These are phyloP conservation scores for Centella asiatica DNA, from an alignment of 129 eudicot genomes.

Conservation along the genomic window DNA sequence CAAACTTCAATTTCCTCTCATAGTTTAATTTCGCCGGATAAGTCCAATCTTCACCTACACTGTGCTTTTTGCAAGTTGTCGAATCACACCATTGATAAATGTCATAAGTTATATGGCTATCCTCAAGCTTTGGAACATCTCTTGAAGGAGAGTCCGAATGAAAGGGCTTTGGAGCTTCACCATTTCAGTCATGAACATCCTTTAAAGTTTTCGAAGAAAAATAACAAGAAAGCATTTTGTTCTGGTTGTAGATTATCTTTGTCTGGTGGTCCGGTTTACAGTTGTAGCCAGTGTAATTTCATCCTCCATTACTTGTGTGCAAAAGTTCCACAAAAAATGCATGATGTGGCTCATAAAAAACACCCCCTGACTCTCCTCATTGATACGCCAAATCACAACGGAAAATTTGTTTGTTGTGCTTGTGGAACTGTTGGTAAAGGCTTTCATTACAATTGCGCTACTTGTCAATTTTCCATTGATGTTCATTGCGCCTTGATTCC, in stretches of 20 bases:
- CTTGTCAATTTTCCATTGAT: slow-evolving; percentile 8
- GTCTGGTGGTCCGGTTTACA: background rate
- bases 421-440: slow-evolving; percentile 8
- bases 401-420: slow-evolving; percentile 1
- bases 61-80: slow-evolving; percentile 6
- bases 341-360: slow-evolving; percentile 1
- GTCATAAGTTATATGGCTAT: slow-evolving; percentile 3
- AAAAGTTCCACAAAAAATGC: slow-evolving; percentile 7
- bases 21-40: slow-evolving; percentile 1
- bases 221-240: background rate
- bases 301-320: slow-evolving; percentile 9
- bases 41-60: background rate
- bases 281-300: background rate
- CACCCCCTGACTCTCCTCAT: slow-evolving; percentile 12
- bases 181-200: slow-evolving; percentile 14
- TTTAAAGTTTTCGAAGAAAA: background rate
- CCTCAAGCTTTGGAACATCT: background rate
- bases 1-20: background rate
- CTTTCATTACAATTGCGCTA: slow-evolving; percentile 1
- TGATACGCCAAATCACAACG: background rate
- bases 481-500: slow-evolving; percentile 10
- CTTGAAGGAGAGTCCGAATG: background rate
- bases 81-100: slow-evolving; percentile 9
- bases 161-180: slow-evolving; percentile 4
- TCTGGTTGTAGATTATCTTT: background rate